Evolutionary conservation across 345 rosid species (phyloP).

Genomic region (Passiflora organensis): DNA sequence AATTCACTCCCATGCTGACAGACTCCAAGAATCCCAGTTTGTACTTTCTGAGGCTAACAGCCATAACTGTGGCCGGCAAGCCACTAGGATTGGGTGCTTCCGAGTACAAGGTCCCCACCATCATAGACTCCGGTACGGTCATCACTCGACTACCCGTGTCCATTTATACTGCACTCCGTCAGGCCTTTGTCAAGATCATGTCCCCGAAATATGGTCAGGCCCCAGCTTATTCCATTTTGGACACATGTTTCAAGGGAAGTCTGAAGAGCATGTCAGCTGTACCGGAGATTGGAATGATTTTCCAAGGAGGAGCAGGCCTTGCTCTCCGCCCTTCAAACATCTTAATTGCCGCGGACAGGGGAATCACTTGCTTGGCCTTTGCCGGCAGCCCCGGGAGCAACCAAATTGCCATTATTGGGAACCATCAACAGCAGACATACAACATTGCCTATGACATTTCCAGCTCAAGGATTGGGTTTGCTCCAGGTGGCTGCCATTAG

Average conservation of each 20-base stretch:
- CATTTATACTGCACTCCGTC: slow-evolving; percentile 21
- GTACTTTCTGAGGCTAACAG: slow-evolving; percentile 27
- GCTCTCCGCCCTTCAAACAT: slow-evolving; percentile 21
- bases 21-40: slow-evolving; percentile 19
- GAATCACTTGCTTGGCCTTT: slow-evolving; percentile 39
- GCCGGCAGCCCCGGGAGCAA: slow-evolving; percentile 7
- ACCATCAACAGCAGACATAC: slow-evolving; percentile 39
- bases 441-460: slow-evolving; percentile 36
- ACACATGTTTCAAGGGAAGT: slow-evolving; percentile 39
- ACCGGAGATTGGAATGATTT: slow-evolving; percentile 31
- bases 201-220: slow-evolving; percentile 24
- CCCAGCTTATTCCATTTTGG: slow-evolving; percentile 32
- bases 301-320: slow-evolving; percentile 38
- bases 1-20: slow-evolving; percentile 39
- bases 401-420: slow-evolving; percentile 34
- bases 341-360: slow-evolving; percentile 27
- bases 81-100: slow-evolving; percentile 24
- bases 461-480: slow-evolving; percentile 38
- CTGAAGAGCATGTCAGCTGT: slow-evolving; percentile 17
- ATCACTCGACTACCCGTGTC: slow-evolving; percentile 42
- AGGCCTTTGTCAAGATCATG: slow-evolving; percentile 32
- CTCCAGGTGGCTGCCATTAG: slow-evolving; percentile 35
- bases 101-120: slow-evolving; percentile 26
- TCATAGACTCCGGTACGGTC: slow-evolving; percentile 51
- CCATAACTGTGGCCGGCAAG: slow-evolving; percentile 26